Evolutionary conservation across 768 basidiomycete species (phyloP).

Genomic region (Mycena filopes): DNA sequence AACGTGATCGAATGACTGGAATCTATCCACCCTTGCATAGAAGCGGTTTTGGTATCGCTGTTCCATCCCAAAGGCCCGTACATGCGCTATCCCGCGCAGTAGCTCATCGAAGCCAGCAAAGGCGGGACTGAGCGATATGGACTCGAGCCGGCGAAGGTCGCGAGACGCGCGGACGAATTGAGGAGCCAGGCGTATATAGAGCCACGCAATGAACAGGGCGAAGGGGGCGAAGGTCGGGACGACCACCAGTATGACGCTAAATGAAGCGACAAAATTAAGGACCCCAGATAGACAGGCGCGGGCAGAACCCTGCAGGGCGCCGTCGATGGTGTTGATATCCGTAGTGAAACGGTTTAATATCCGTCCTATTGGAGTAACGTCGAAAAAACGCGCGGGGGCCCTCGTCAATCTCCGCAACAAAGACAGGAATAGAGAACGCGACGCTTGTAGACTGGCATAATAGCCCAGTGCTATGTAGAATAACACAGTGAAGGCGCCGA

Average conservation of each 20-base stretch:
- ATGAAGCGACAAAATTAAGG: constrained; percentile 71
- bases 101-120: constrained; percentile 82
- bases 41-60: constrained; percentile 71
- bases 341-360: constrained; percentile 84
- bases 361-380: constrained; percentile 78
- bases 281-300: constrained; percentile 65
- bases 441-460: constrained; percentile 75
- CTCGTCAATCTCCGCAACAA: constrained; percentile 66
- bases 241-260: constrained; percentile 69
- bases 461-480: constrained; percentile 71
- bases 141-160: constrained; percentile 75
- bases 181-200: constrained; percentile 73
- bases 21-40: constrained; percentile 69
- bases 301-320: constrained; percentile 65
- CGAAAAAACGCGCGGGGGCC: constrained; percentile 78
- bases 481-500: constrained; percentile 64
- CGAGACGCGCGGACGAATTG: constrained; percentile 70
- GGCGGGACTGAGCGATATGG: constrained; percentile 73
- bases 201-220: constrained; percentile 73
- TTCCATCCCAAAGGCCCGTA: constrained; percentile 81
- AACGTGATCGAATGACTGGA: constrained; percentile 77
- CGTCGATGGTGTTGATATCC: constrained; percentile 82
- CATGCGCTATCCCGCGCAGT: constrained; percentile 70
- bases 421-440: constrained; percentile 65
- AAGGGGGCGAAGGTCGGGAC: constrained; percentile 74